Base-by-base conservation (phyloP, 805 yeast species). In the Lipomyces japonicus region DNA sequence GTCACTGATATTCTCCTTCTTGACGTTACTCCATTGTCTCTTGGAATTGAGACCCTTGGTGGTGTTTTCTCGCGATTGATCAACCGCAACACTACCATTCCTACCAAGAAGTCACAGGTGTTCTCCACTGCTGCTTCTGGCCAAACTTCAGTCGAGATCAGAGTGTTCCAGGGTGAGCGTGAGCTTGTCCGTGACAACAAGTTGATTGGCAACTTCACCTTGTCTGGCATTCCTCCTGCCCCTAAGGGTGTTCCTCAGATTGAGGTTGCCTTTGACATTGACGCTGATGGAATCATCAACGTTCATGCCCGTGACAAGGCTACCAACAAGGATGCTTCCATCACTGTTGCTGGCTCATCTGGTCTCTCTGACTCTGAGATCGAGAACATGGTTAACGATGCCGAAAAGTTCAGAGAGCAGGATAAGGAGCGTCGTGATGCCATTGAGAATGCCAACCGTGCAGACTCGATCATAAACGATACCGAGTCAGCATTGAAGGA, bases 141-240 rank as follows among this genome's bases (percentile, higher is more conserved):
- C 70, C 96, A 88, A 79, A 88, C 96, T 60, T 85, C 95, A 64
- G 95, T 88, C 63, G 95, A 88, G 78, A 89, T 89, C 75, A 84
- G 96, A 77, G 97, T 89, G 55, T 90, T 87, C 96, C 96, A 89
- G 78, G 97, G 97, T 79, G 97, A 89, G 80, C 86, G 97, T 80
- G 96, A 89, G 77, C 82, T 90, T 68, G 95, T 91, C 67, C 85
- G 95, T 77, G 97, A 89, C 79, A 89, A 89, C 86, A 89, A 90
- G 78, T 80, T 90, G 71, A 86, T 89, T 71, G 97, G 97, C 74
- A 89, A 90, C 86, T 89, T 89, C 76, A 89, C 95, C 57, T 79
- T 89, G 66, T 77, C 93, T 59, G 96, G 96, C 74, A 89, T 89
- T 63, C 96, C 95, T 67, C 95, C 95, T 61, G 93, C 93, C 63